phyloP scores from a whole-genome alignment of 1,139 yeast genomes.

The Saccharomyces uvarum region DNA sequence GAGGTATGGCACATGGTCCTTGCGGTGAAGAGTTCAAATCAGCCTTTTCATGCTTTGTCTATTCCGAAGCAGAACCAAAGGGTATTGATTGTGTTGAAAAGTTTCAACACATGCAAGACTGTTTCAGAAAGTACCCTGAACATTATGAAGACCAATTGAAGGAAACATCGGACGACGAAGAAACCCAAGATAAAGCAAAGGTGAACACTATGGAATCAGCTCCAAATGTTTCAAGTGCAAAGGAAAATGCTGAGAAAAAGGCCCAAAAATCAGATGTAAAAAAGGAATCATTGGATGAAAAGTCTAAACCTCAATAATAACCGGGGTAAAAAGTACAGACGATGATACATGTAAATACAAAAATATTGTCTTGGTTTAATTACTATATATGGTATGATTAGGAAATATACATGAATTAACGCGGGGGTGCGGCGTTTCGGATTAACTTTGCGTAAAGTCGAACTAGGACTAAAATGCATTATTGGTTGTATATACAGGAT shows the following conservation, averaged over 20 bases:
- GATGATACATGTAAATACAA: slow-evolving; percentile 5
- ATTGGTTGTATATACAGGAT: slow-evolving; percentile 9
- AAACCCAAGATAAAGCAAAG: slow-evolving; percentile 2
- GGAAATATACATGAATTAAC: slow-evolving; percentile 9
- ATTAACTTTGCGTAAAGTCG: too few relatives aligned
- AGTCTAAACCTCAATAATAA: background rate
- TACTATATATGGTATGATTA: background rate
- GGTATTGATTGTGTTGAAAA: slow-evolving; percentile 94
- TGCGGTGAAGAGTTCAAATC: slow-evolving; percentile 97
- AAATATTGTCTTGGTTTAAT: slow-evolving; percentile 1
- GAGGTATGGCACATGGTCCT: slow-evolving; percentile 98
- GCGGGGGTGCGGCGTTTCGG: slow-evolving; percentile 7
- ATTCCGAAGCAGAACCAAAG: slow-evolving; percentile 92
- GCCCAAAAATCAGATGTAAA: background rate
- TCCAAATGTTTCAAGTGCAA: background rate
- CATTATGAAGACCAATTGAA: slow-evolving; percentile 86
- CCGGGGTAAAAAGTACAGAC: background rate
- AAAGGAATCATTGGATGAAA: background rate
- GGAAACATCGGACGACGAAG: slow-evolving; percentile 46
- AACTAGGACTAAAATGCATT: background rate
- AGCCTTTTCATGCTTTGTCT: slow-evolving; percentile 92
- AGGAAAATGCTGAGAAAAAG: background rate
- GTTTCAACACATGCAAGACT: slow-evolving; percentile 85
- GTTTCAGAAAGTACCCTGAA: slow-evolving; percentile 92
- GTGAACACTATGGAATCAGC: background rate